These are phyloP conservation scores for Oryza punctata DNA, from an alignment of 176 grass and related monocot genomes.

Conservation along the genomic window DNA sequence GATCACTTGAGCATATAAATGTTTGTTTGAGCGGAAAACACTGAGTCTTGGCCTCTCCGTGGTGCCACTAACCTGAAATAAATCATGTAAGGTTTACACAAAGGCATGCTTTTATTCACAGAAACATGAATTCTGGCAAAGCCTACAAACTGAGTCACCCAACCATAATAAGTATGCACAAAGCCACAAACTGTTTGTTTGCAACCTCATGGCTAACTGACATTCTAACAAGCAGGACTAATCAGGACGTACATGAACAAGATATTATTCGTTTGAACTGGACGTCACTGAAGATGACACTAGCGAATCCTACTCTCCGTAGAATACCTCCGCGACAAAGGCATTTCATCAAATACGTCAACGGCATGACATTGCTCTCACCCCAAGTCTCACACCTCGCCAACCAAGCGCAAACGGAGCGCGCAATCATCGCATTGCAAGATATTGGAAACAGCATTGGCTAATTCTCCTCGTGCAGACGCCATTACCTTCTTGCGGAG, in stretches of 20 bases:
- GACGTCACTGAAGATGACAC: too few species aligned
- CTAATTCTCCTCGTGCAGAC: too few species aligned
- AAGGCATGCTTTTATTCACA: background rate
- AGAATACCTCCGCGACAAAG: background rate
- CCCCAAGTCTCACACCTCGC: background rate
- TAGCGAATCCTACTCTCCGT: background rate
- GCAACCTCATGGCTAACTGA: background rate
- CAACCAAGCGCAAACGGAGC: background rate
- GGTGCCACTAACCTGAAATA: constrained; percentile 73
- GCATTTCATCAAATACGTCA: constrained; percentile 42
- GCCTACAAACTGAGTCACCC: background rate
- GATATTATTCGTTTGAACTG: background rate
- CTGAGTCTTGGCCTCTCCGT: constrained; percentile 84
- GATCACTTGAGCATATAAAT: constrained; percentile 90
- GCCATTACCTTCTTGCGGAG: constrained; percentile 79
- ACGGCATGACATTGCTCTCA: constrained; percentile 12
- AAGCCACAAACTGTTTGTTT: background rate
- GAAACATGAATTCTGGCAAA: background rate
- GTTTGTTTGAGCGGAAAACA: constrained; percentile 82
- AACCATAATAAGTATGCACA: background rate
- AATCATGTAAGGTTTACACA: background rate
- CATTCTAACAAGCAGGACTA: background rate
- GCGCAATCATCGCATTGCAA: background rate
- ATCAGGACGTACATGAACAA: background rate
- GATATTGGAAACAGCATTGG: background rate